Conservation (phyloP, 1,139 yeast genomes). For the Nakaseomyces uthaithaninus region DNA sequence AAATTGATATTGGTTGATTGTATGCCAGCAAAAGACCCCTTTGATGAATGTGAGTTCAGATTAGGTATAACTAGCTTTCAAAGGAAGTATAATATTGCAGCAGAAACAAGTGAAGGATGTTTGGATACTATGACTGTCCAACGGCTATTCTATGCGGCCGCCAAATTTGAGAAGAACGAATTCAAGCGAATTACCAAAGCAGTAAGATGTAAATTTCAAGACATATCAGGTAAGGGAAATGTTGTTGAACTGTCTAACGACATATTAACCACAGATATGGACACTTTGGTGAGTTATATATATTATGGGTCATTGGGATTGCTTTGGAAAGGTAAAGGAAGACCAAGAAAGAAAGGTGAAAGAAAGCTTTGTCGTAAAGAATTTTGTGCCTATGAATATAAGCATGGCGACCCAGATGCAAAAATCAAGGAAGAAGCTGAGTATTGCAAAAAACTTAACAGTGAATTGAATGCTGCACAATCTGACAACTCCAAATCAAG, state of each 20-base stretch:
- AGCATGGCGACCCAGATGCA: constrained; percentile 30
- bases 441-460: not conserved
- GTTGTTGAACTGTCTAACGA: constrained; percentile 38
- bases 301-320: constrained; percentile 41
- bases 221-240: constrained; percentile 39
- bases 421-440: constrained; percentile 22
- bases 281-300: constrained; percentile 36
- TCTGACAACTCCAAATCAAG: not conserved
- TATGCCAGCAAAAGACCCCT: constrained; percentile 80
- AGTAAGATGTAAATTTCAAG: constrained; percentile 70
- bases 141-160: constrained; percentile 52
- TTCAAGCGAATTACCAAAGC: constrained; percentile 56
- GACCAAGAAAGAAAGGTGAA: constrained; percentile 20
- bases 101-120: constrained; percentile 1
- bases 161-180: constrained; percentile 43
- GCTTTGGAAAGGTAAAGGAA: constrained; percentile 44
- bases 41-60: constrained; percentile 60
- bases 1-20: constrained; percentile 66
- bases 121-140: constrained; percentile 59
- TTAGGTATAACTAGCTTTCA: constrained; percentile 61
- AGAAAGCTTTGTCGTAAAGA: constrained; percentile 15
- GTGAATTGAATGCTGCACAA: not conserved
- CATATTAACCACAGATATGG: constrained; percentile 45
- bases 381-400: constrained; percentile 23
- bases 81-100: constrained; percentile 47